Evolutionary conservation across 192 early-diverging fungal genomes (phyloP), one percentile per base, ranked within the genome.

Genomic region (Coemansia sp.): DNA sequence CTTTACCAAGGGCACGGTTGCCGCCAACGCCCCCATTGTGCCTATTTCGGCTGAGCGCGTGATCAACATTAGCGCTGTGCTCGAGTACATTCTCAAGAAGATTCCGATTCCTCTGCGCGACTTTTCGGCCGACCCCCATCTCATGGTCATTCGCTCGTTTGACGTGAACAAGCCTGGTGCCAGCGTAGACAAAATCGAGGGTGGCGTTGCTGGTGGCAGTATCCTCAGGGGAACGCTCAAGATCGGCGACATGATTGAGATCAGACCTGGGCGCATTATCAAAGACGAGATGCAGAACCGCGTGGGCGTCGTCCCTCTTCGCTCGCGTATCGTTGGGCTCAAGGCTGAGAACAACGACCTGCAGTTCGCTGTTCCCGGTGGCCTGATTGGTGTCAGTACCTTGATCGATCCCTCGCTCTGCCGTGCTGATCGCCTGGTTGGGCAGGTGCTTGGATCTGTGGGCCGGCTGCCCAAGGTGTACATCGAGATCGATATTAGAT

Each of bases 91-190:
- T 68, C 89, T 90, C 75, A 96, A 92, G 79, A 89, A 91, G 63
- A 95, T 99, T 57, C 97, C 96, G 18, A 87, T 99, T 41, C 97
- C 97, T 10, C 75, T 92, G 45, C 91, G 95, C 59, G 95, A 97
- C 78, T 99, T 97, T 71, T 83, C 92, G 23, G 83, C 93, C 8
- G 91, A 92, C 52, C 93, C 97, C 33, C 88, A 92, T 36, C 83
- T 99, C 59, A 97, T 97, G 76, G 95, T 99, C 64, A 99, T 99
- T 76, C 93, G 96, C 76, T 94, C 92, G 26, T 99, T 99, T 64
- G 96, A 99, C 76, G 93, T 99, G 65, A 99, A 99, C 87, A 97
- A 97, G 79, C 96, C 97, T 36, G 97, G 97, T 75, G 88, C 90
- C 23, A 95, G 95, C 82, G 90, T 98, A 26, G 86, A 89, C 21